These are phyloP conservation scores for Leucosporidium yakuticum DNA, from an alignment of 768 basidiomycete species.

Conservation along the genomic window DNA sequence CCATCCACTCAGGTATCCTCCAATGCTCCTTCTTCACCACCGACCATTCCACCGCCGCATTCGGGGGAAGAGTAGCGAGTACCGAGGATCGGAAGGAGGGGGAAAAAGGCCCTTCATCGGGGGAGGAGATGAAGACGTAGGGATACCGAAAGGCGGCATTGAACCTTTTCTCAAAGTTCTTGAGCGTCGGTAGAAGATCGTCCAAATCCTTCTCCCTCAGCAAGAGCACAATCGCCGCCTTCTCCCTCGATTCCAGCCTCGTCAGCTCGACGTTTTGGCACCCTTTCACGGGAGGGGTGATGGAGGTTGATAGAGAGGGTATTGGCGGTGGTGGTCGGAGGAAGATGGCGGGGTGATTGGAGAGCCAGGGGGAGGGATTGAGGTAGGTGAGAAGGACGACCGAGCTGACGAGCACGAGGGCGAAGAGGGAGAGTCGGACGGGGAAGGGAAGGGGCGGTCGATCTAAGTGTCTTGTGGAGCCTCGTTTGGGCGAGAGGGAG, in stretches of 20 bases:
- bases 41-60: constrained; percentile 6
- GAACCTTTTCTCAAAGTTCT: constrained; percentile 33
- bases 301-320: not conserved
- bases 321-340: constrained; percentile 1
- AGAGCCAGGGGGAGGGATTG: constrained; percentile 7
- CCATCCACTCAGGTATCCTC: constrained; percentile 20
- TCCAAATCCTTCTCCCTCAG: constrained; percentile 27
- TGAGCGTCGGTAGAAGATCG: constrained; percentile 30
- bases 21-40: constrained; percentile 19
- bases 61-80: not conserved
- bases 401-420: not conserved
- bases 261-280: constrained; percentile 15
- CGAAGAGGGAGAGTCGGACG: not conserved
- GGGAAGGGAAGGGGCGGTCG: not conserved
- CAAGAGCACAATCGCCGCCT: constrained; percentile 33
- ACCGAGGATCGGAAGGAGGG: constrained; percentile 5
- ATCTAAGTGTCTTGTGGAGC: not conserved
- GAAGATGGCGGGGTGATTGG: not conserved
- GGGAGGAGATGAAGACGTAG: constrained; percentile 26
- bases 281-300: constrained; percentile 20
- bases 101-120: constrained; percentile 9
- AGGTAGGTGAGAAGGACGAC: not conserved
- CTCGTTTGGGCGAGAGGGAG: no score
- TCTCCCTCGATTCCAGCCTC: constrained; percentile 18
- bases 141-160: constrained; percentile 30